These are phyloP conservation scores for Gossypium mustelinum DNA, from an alignment of 345 rosid genomes.

Conservation along the genomic window DNA sequence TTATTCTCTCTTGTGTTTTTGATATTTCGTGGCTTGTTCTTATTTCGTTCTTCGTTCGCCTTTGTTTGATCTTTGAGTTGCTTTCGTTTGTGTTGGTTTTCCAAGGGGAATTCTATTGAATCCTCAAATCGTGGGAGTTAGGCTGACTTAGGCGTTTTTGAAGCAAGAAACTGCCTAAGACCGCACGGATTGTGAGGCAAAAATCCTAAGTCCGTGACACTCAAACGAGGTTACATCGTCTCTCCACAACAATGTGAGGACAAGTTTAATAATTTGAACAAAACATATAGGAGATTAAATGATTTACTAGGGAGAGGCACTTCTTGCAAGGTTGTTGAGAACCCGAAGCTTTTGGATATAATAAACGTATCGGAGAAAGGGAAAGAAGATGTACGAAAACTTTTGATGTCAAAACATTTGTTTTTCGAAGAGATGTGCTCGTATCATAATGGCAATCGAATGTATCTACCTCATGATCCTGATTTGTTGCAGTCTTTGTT, in stretches of 20 bases:
- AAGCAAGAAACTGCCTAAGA: too few species aligned
- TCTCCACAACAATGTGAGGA: conserved; percentile 40
- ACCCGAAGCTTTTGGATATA: conserved; percentile 22
- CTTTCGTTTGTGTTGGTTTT: too few species aligned
- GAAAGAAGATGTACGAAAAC: conserved; percentile 23
- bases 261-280: conserved; percentile 28
- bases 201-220: too few species aligned
- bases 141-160: too few species aligned
- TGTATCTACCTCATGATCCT: neutral
- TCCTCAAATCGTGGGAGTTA: too few species aligned
- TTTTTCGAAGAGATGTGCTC: conserved; percentile 23
- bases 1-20: too few species aligned
- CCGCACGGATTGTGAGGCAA: too few species aligned
- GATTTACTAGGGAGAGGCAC: conserved; percentile 27
- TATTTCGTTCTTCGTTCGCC: too few species aligned
- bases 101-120: too few species aligned
- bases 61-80: too few species aligned
- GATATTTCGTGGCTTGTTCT: too few species aligned
- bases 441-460: neutral
- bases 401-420: conserved; percentile 27
- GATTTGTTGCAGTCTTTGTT: neutral
- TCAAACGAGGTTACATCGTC: conserved; percentile 25
- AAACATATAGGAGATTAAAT: conserved; percentile 26
- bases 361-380: conserved; percentile 15
- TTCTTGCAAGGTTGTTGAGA: conserved; percentile 28